Conservation (phyloP, 208 protist genomes). For the Zelonia costaricensis region DNA sequence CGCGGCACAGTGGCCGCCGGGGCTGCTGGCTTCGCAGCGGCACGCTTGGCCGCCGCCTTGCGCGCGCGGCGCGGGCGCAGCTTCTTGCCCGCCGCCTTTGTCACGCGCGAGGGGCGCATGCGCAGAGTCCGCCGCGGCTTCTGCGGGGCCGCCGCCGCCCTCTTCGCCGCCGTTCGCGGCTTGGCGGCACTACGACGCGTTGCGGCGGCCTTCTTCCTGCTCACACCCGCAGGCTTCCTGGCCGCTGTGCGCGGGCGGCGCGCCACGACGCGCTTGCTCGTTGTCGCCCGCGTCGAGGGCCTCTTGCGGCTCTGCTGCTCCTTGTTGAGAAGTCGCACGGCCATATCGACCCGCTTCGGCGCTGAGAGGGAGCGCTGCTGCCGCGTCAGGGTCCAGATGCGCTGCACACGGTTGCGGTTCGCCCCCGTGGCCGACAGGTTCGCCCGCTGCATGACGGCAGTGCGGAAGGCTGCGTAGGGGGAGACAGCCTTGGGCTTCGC, state of each 20-base stretch:
- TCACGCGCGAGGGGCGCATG: too few relatives aligned
- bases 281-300: conserved; percentile 1
- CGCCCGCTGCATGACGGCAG: conserved; percentile 21
- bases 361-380: conserved; percentile 20
- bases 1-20: too few relatives aligned
- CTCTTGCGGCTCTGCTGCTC: conserved; percentile 8
- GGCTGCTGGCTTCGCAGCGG: background rate
- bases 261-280: background rate
- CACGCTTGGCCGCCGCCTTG: background rate
- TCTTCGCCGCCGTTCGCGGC: too few relatives aligned
- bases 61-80: background rate
- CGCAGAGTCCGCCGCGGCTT: background rate
- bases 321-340: conserved; percentile 31
- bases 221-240: conserved; percentile 1
- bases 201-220: background rate
- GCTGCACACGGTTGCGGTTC: conserved; percentile 17
- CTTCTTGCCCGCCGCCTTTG: background rate
- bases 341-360: conserved; percentile 27
- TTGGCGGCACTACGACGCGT: too few relatives aligned
- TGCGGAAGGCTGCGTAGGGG: conserved; percentile 27
- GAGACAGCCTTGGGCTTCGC: conserved; percentile 4
- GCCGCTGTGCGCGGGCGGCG: background rate
- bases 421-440: conserved; percentile 11
- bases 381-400: conserved; percentile 31
- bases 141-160: too few relatives aligned